These are phyloP conservation scores for Pleurotus sapidus DNA, from an alignment of 768 basidiomycete genomes.

Conservation along the genomic window DNA sequence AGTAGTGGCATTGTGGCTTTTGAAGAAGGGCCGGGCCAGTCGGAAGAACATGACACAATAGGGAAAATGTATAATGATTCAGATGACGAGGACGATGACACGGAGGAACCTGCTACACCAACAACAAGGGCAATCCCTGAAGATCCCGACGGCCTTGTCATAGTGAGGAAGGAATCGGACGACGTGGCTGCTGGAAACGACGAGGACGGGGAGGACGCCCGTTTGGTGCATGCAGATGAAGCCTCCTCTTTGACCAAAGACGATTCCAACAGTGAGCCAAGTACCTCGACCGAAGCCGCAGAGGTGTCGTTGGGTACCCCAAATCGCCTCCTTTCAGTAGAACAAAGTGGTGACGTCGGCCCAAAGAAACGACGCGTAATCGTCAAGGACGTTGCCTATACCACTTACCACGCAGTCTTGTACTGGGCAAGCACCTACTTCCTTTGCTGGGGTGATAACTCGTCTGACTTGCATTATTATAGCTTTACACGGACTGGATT, in stretches of 20 bases:
- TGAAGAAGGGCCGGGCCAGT: background rate
- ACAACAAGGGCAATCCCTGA: too few relatives aligned
- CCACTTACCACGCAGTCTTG: conserved; percentile 46
- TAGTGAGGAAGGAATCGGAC: too few relatives aligned
- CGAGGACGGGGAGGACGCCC: conserved; percentile 25
- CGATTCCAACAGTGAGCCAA: too few relatives aligned
- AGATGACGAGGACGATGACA: conserved; percentile 32
- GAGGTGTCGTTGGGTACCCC: too few relatives aligned
- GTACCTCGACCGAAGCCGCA: too few relatives aligned
- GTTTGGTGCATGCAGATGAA: background rate
- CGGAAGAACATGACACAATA: conserved; percentile 18
- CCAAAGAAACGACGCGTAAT: conserved; percentile 27
- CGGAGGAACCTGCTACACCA: background rate
- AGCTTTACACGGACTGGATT: conserved; percentile 86
- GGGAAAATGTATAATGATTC: conserved; percentile 52
- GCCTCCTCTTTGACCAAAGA: too few relatives aligned
- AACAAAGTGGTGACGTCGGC: conserved; percentile 4
- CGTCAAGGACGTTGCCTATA: conserved; percentile 50
- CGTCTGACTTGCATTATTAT: conserved; percentile 1
- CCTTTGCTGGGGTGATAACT: background rate
- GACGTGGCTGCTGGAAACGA: conserved; percentile 38
- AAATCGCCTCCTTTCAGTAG: background rate
- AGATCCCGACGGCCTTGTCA: too few relatives aligned
- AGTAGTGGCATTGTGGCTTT: background rate
- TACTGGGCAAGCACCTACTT: conserved; percentile 61